phyloP scores from a whole-genome alignment of 352 stramenopile genomes.

The Aphanomyces stellatus region DNA sequence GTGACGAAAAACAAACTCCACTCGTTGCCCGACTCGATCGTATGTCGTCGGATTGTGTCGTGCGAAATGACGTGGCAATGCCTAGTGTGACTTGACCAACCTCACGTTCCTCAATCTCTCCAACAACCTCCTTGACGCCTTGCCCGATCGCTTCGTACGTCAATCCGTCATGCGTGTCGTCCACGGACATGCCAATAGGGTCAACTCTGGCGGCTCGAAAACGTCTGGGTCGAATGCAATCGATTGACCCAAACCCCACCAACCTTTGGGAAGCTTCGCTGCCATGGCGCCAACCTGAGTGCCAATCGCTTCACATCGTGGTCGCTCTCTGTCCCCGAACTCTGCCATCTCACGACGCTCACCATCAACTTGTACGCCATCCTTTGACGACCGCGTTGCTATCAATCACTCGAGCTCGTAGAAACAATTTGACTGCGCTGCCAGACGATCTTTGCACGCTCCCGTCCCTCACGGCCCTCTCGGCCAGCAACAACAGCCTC shows the following conservation, averaged over 20 bases:
- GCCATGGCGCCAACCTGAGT: slow-evolving; percentile 34
- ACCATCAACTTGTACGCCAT: slow-evolving; percentile 35
- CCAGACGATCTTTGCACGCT: slow-evolving; percentile 34
- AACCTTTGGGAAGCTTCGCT: slow-evolving; percentile 34
- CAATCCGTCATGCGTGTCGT: background rate
- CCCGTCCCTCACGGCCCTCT: slow-evolving; percentile 29
- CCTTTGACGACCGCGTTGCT: background rate
- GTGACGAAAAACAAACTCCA: slow-evolving; percentile 51
- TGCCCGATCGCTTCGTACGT: slow-evolving; percentile 35
- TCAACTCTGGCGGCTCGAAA: slow-evolving; percentile 26
- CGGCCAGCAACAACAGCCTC: slow-evolving; percentile 44
- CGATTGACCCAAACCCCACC: slow-evolving; percentile 30
- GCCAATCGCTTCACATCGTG: slow-evolving; percentile 30
- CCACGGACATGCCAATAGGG: slow-evolving; percentile 3
- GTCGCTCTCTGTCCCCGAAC: slow-evolving; percentile 23
- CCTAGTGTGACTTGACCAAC: slow-evolving; percentile 7
- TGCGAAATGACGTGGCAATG: too few relatives aligned
- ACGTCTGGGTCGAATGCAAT: slow-evolving; percentile 49
- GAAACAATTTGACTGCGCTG: slow-evolving; percentile 36
- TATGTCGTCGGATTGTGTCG: background rate
- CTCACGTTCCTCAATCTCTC: slow-evolving; percentile 41
- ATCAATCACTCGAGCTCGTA: background rate
- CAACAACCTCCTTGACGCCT: slow-evolving; percentile 36
- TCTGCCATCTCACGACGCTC: slow-evolving; percentile 30
- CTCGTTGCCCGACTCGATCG: slow-evolving; percentile 37